A percentile compares a stretch with the other conserved stretches of the same genome.
Evolutionary conservation across 129 eudicot species (phyloP).

Genomic region (Flaveria linearis): DNA sequence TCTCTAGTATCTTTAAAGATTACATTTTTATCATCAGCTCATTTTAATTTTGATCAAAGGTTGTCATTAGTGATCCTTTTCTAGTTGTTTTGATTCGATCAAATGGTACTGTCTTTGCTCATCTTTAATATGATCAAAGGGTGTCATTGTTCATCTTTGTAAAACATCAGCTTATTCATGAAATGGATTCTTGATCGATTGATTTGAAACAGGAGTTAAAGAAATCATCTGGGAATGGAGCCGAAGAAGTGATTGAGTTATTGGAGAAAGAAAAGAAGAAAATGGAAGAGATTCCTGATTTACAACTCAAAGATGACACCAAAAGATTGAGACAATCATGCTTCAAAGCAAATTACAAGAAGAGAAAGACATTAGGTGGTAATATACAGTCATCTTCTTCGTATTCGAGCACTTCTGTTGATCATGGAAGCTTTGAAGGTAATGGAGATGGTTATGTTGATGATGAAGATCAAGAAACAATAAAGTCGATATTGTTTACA

Average conservation of each 20-base stretch:
- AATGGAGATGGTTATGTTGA: constrained; percentile 27
- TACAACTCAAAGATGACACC: constrained; percentile 64
- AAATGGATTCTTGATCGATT: not conserved
- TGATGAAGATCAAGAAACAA: constrained; percentile 29
- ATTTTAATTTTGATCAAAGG: not conserved
- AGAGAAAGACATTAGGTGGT: constrained; percentile 51
- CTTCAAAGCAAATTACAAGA: constrained; percentile 82
- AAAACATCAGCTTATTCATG: not conserved
- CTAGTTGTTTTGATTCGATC: no score
- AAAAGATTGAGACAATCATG: constrained; percentile 91
- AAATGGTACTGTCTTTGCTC: no score
- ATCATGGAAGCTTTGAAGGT: constrained; percentile 30
- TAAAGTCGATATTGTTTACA: constrained; percentile 25
- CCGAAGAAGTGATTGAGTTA: constrained; percentile 41
- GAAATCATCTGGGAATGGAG: constrained; percentile 49
- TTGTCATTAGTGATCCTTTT: not conserved
- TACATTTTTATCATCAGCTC: not conserved
- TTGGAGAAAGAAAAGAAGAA: constrained; percentile 67
- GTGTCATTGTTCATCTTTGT: not conserved
- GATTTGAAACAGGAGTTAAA: constrained; percentile 46
- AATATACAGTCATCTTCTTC: constrained; percentile 21
- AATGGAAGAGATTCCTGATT: constrained; percentile 72
- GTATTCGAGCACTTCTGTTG: constrained; percentile 27
- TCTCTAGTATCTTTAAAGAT: not conserved
- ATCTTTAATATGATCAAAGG: not conserved